These are phyloP conservation scores for Prunus salicina DNA, from an alignment of 306 rosid genomes.

Conservation along the genomic window DNA sequence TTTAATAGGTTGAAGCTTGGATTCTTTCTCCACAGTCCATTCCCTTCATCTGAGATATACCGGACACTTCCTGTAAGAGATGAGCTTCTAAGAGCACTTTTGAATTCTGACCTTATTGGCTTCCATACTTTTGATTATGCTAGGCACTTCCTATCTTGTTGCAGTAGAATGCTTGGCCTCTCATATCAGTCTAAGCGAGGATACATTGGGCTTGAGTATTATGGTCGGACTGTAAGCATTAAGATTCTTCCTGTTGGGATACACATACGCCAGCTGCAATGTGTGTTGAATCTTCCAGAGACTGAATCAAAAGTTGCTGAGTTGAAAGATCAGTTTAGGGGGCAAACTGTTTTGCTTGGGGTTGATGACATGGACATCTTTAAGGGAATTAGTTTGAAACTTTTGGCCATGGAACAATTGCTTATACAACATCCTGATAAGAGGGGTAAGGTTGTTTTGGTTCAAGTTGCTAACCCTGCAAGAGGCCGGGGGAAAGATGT, in stretches of 20 bases:
- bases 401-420: constrained; percentile 84
- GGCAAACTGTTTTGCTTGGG: constrained; percentile 73
- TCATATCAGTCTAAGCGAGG: constrained; percentile 85
- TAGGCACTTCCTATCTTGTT: constrained; percentile 84
- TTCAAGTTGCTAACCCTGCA: constrained; percentile 90
- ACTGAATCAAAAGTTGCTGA: constrained; percentile 68
- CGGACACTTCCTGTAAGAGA: constrained; percentile 90
- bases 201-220: constrained; percentile 89
- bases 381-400: constrained; percentile 86
- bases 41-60: constrained; percentile 64
- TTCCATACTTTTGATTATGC: constrained; percentile 95
- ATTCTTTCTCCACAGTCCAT: constrained; percentile 63
- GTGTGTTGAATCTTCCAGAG: constrained; percentile 56
- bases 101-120: constrained; percentile 83
- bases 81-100: constrained; percentile 79
- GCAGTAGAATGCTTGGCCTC: constrained; percentile 86
- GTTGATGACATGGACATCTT: constrained; percentile 78
- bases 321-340: constrained; percentile 54
- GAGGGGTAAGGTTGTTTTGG: constrained; percentile 75
- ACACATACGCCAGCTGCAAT: constrained; percentile 76
- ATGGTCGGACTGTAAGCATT: constrained; percentile 81
- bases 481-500: constrained; percentile 87
- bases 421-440: constrained; percentile 74
- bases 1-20: constrained; percentile 52
- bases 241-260: constrained; percentile 79